These are phyloP conservation scores for Fusarium austroafricanum DNA, from an alignment of 2,329 filamentous ascomycete species.

Conservation along the genomic window DNA sequence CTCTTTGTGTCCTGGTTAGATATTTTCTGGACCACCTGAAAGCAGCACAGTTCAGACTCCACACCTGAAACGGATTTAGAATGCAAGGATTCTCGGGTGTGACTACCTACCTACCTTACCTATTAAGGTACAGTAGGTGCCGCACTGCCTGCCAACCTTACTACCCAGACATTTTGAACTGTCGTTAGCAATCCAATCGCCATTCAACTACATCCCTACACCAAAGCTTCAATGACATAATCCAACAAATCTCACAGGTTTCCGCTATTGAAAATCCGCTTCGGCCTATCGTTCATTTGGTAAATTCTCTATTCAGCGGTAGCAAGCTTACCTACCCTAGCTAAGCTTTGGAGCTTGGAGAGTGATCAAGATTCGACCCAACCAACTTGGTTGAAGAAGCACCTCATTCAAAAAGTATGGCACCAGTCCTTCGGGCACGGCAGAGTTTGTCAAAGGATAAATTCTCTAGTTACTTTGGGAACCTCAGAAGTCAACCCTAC, in stretches of 20 bases:
- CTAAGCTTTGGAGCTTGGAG: neutral
- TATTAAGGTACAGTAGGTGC: neutral
- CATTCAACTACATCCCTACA: constrained; percentile 19
- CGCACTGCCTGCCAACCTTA: constrained; percentile 10
- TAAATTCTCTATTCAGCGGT: neutral
- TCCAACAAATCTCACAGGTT: neutral
- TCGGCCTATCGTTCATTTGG: neutral
- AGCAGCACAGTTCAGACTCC: too few relatives aligned
- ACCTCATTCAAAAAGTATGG: constrained; percentile 49
- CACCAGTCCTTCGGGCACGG: constrained; percentile 57
- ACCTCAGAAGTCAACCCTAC: constrained; percentile 78
- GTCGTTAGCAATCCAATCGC: constrained; percentile 21
- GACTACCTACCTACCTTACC: constrained; percentile 2
- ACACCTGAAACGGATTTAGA: too few relatives aligned
- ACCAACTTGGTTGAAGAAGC: neutral
- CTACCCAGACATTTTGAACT: constrained; percentile 3
- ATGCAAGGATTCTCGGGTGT: too few relatives aligned
- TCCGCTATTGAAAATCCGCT: neutral
- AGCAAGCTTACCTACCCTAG: constrained; percentile 4
- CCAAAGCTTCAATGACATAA: constrained; percentile 6
- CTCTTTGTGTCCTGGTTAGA: too few relatives aligned
- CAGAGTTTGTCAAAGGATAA: constrained; percentile 75
- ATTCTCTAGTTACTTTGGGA: constrained; percentile 74
- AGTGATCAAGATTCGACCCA: neutral
- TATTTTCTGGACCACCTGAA: too few relatives aligned